These are phyloP conservation scores for Yarrowia alimentaria DNA, from an alignment of 805 yeast species.

Conservation along the genomic window DNA sequence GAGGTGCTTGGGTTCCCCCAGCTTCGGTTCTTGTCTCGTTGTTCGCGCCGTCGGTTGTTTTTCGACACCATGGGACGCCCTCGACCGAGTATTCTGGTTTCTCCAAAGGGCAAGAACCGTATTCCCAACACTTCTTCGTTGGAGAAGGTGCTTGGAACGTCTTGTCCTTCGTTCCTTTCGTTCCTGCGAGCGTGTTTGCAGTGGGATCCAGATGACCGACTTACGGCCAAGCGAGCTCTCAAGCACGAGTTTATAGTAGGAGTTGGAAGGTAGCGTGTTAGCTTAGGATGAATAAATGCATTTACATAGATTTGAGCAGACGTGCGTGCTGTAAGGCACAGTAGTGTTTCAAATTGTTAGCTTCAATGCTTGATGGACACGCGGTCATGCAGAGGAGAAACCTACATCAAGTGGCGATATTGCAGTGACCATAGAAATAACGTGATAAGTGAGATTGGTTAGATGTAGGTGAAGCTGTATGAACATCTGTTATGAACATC, in stretches of 20 bases:
- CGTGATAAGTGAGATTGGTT: too few relatives aligned
- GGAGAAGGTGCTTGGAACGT: constrained; percentile 34
- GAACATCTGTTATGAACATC: too few relatives aligned
- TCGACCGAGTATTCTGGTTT: constrained; percentile 29
- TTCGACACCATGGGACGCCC: constrained; percentile 43
- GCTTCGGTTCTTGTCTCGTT: constrained; percentile 40
- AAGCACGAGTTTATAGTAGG: constrained; percentile 41
- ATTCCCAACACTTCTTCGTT: constrained; percentile 35
- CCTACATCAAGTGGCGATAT: too few relatives aligned
- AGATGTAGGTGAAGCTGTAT: too few relatives aligned
- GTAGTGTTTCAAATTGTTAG: too few relatives aligned
- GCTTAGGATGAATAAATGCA: too few relatives aligned
- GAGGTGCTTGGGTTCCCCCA: constrained; percentile 89
- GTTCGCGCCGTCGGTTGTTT: constrained; percentile 41
- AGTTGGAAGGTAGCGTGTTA: too few relatives aligned
- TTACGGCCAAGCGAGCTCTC: constrained; percentile 41
- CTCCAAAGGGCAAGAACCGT: constrained; percentile 34
- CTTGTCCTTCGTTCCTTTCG: constrained; percentile 38
- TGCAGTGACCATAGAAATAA: too few relatives aligned
- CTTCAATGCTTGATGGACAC: too few relatives aligned
- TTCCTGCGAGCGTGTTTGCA: constrained; percentile 62
- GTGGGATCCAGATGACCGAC: constrained; percentile 63
- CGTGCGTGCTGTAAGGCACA: too few relatives aligned
- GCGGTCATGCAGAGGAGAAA: too few relatives aligned
- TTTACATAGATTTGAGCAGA: too few relatives aligned